Conservation (phyloP, 2,329 filamentous ascomycete genomes). For the Fusarium bulbicola region DNA sequence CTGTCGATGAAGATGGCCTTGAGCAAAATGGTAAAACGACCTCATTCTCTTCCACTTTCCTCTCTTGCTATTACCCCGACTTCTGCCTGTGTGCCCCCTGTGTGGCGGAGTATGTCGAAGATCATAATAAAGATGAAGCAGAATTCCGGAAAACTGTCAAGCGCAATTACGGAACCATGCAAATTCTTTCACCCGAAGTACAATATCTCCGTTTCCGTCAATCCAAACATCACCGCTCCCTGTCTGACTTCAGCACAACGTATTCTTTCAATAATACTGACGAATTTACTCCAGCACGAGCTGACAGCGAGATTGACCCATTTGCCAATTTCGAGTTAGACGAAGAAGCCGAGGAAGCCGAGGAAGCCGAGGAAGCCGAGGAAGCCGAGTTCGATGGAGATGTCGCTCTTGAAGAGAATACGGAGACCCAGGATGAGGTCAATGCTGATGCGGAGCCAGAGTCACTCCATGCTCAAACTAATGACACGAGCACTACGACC, state of each 20-base stretch:
- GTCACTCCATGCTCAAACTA: slow-evolving; percentile 19
- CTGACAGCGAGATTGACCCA: slow-evolving; percentile 39
- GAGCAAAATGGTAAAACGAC: slow-evolving; percentile 41
- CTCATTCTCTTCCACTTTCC: slow-evolving; percentile 7
- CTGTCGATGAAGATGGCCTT: slow-evolving; percentile 6
- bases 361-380: slow-evolving; percentile 16
- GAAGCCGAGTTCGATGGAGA: slow-evolving; percentile 27
- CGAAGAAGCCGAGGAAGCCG: slow-evolving; percentile 22
- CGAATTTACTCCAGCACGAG: slow-evolving; percentile 33
- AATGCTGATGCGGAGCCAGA: slow-evolving; percentile 18
- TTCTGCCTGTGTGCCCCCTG: slow-evolving; percentile 34
- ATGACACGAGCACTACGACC: slow-evolving; percentile 45
- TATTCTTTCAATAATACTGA: slow-evolving; percentile 42
- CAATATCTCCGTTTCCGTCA: neutral
- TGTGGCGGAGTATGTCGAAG: slow-evolving; percentile 21
- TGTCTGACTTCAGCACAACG: slow-evolving; percentile 27
- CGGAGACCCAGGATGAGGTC: slow-evolving; percentile 26
- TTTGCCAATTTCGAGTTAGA: slow-evolving; percentile 41
- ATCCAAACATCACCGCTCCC: slow-evolving; percentile 11
- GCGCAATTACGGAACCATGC: neutral
- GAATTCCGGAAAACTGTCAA: slow-evolving; percentile 20
- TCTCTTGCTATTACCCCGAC: slow-evolving; percentile 27
- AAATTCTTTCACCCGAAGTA: neutral
- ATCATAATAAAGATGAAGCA: slow-evolving; percentile 29
- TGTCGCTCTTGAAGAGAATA: slow-evolving; percentile 24